Percentiles rank a stretch among this genome's conserved stretches.
Conservation (phyloP, 345 rosid genomes). For the Populus euphratica region DNA sequence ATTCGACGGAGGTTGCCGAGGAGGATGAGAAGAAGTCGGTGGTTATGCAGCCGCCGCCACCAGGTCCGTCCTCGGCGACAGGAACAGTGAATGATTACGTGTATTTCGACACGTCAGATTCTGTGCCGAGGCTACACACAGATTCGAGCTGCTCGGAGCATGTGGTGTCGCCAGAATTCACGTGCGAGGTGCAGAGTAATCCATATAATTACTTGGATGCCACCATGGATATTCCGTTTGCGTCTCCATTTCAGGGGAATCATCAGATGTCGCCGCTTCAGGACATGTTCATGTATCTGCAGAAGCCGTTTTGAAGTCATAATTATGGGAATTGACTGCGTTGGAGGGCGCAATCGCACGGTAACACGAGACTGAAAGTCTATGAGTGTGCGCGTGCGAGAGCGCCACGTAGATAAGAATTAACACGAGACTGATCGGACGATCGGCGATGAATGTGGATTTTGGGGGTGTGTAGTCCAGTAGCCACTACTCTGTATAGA, state of each 20-base stretch:
- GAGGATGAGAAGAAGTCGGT: slow-evolving; percentile 46
- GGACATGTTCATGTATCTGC: slow-evolving; percentile 67
- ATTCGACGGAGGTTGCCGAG: slow-evolving; percentile 3
- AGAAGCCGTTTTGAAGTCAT: slow-evolving; percentile 42
- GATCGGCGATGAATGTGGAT: background rate
- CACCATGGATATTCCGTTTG: slow-evolving; percentile 31
- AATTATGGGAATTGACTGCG: background rate
- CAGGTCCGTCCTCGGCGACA: slow-evolving; percentile 20
- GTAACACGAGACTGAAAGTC: slow-evolving; percentile 63
- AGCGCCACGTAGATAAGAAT: background rate
- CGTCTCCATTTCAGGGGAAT: slow-evolving; percentile 33
- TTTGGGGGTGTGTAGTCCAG: background rate
- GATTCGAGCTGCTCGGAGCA: slow-evolving; percentile 85
- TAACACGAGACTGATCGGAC: background rate
- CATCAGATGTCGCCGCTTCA: slow-evolving; percentile 63
- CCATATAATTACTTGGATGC: slow-evolving; percentile 52
- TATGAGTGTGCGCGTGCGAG: slow-evolving; percentile 42
- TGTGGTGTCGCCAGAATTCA: slow-evolving; percentile 76
- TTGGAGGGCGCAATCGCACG: slow-evolving; percentile 14
- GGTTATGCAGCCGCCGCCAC: slow-evolving; percentile 18
- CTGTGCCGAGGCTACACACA: slow-evolving; percentile 71
- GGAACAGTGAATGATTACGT: slow-evolving; percentile 27
- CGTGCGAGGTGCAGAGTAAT: slow-evolving; percentile 83
- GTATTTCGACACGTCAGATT: slow-evolving; percentile 69
- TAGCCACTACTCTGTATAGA: no score